These are phyloP conservation scores for Pulveroboletus frians DNA, from an alignment of 768 basidiomycete species.

Conservation along the genomic window DNA sequence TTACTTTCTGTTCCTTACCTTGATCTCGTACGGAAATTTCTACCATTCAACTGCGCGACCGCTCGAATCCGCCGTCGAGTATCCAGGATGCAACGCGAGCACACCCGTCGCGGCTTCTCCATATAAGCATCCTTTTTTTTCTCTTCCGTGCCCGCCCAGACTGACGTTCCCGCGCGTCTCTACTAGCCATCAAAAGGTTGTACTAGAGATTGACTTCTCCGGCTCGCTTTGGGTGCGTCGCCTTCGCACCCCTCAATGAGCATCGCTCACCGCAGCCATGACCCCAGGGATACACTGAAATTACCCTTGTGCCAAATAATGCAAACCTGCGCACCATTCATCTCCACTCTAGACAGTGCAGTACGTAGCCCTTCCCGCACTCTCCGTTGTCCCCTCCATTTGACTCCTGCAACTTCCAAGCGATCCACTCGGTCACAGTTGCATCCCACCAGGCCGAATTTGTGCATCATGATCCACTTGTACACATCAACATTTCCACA, in stretches of 20 bases:
- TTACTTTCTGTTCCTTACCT: slow-evolving; percentile 3
- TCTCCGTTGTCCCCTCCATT: slow-evolving; percentile 14
- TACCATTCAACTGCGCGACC: background rate
- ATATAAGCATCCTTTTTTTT: slow-evolving; percentile 64
- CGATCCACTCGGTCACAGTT: slow-evolving; percentile 69
- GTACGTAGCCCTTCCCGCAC: slow-evolving; percentile 42
- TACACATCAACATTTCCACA: slow-evolving; percentile 59
- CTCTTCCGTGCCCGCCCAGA: slow-evolving; percentile 17
- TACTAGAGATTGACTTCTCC: slow-evolving; percentile 88
- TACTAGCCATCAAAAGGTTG: slow-evolving; percentile 96
- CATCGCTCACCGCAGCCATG: slow-evolving; percentile 19
- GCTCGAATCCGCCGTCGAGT: slow-evolving; percentile 3
- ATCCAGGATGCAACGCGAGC: slow-evolving; percentile 67
- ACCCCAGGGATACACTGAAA: slow-evolving; percentile 83
- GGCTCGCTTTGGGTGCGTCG: slow-evolving; percentile 74
- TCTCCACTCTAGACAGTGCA: slow-evolving; percentile 84
- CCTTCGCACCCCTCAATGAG: slow-evolving; percentile 17
- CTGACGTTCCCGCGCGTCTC: slow-evolving; percentile 50
- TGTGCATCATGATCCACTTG: slow-evolving; percentile 69
- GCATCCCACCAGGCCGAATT: slow-evolving; percentile 71
- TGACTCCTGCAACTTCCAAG: slow-evolving; percentile 36
- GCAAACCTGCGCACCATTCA: slow-evolving; percentile 77
- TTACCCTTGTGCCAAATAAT: slow-evolving; percentile 79
- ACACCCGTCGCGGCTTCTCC: slow-evolving; percentile 74
- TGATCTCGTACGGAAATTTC: background rate